Percentiles rank a stretch among this genome's conserved stretches.
phyloP scores from a whole-genome alignment of 2,329 filamentous ascomycete genomes.

The Xylaria sp. region DNA sequence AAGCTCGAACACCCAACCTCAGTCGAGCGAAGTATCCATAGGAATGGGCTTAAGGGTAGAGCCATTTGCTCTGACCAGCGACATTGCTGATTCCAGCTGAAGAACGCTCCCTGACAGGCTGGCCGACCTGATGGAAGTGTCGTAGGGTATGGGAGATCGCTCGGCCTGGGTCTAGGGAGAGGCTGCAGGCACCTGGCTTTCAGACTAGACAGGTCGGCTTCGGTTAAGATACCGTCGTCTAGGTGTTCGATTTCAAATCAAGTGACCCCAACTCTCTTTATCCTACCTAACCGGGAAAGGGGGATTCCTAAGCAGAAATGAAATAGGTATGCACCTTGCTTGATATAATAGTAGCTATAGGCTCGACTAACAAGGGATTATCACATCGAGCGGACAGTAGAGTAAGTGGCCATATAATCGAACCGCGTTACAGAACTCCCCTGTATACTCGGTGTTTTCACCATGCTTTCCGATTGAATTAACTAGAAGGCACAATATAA shows the following conservation, averaged over 20 bases:
- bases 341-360: not conserved
- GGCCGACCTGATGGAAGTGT: no score
- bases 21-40: not conserved
- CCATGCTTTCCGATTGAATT: not conserved
- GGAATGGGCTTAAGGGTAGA: not conserved
- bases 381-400: not conserved
- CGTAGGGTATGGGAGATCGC: no score
- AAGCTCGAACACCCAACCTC: not conserved
- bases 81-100: not conserved
- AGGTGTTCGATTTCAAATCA: not conserved
- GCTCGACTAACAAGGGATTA: not conserved
- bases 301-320: not conserved
- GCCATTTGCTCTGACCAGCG: not conserved
- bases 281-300: not conserved
- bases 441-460: not conserved
- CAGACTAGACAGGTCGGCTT: not conserved
- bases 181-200: not conserved
- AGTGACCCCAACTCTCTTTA: not conserved
- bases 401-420: not conserved
- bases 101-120: not conserved
- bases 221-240: not conserved
- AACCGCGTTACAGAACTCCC: not conserved
- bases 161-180: not conserved
- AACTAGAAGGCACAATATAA: not conserved
- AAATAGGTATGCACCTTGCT: not conserved